A percentile compares a stretch with the other conserved stretches of the same genome.
phyloP scores from a whole-genome alignment of 2,329 filamentous ascomycete genomes.

The Berkeleyomyces rouxiae region DNA sequence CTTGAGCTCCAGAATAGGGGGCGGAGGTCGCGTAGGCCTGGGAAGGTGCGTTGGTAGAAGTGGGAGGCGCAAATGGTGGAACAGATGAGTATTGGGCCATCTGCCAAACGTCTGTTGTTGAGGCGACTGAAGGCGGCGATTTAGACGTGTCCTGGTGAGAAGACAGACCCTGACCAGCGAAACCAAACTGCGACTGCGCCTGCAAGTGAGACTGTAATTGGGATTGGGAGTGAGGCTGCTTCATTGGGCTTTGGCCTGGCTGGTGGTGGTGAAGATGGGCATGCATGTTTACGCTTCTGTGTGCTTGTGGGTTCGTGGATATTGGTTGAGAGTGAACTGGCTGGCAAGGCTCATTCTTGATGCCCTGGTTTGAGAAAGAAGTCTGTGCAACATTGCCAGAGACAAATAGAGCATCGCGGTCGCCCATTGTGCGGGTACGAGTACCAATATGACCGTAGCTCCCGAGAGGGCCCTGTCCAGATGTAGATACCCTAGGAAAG shows the following conservation, averaged over 20 bases:
- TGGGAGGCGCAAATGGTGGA: slow-evolving; percentile 7
- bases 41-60: background rate
- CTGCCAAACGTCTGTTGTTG: background rate
- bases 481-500: background rate
- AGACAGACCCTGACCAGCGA: background rate
- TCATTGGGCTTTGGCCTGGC: background rate
- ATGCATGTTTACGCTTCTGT: background rate
- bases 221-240: background rate
- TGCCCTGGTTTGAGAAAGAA: background rate
- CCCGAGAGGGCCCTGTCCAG: background rate
- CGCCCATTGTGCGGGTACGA: background rate
- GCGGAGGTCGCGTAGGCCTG: background rate
- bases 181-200: background rate
- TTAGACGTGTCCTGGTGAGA: background rate
- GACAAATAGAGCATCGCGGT: background rate
- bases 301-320: background rate
- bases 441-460: background rate
- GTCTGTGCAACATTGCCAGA: background rate
- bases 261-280: background rate
- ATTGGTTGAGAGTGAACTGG: background rate
- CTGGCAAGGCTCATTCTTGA: background rate
- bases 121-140: background rate
- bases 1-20: background rate
- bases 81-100: background rate
- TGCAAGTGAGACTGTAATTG: background rate